A percentile compares a stretch with the other conserved stretches of the same genome.
These are phyloP conservation scores for Neurospora tetraspora DNA, from an alignment of 495 filamentous ascomycete species.

Conservation along the genomic window DNA sequence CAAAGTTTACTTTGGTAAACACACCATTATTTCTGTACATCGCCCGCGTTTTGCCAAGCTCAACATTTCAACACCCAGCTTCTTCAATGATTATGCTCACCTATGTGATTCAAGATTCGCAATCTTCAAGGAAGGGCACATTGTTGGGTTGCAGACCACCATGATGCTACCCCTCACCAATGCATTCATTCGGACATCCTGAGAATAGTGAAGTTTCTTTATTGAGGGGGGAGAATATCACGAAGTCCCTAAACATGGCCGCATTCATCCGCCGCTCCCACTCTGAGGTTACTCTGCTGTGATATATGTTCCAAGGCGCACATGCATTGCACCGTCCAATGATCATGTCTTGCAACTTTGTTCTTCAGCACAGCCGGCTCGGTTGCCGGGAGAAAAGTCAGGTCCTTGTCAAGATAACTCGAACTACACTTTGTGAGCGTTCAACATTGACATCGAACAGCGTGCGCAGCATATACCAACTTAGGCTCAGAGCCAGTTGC, in stretches of 20 bases:
- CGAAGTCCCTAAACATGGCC: not conserved
- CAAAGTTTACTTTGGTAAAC: not conserved
- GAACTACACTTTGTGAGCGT: no score
- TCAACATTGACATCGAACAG: no score
- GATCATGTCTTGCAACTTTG: not conserved
- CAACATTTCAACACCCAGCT: not conserved
- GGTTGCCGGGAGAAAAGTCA: not conserved
- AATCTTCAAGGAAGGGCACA: not conserved
- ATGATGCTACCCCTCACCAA: not conserved
- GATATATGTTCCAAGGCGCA: not conserved
- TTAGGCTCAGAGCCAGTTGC: no score
- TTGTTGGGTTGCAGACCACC: not conserved
- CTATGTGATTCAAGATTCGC: not conserved
- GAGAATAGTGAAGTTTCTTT: not conserved
- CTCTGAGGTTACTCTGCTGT: not conserved
- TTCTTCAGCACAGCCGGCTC: not conserved
- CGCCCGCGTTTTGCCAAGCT: not conserved
- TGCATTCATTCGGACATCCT: not conserved
- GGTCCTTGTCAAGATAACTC: not conserved
- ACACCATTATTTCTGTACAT: not conserved
- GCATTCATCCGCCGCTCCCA: not conserved
- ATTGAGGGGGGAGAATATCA: not conserved
- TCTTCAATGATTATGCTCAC: not conserved
- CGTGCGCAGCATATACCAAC: no score
- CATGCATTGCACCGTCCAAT: not conserved